Evolutionary conservation across 139 green algal genomes (phyloP).

Genomic region (Cymbomonas tetramitiformis): DNA sequence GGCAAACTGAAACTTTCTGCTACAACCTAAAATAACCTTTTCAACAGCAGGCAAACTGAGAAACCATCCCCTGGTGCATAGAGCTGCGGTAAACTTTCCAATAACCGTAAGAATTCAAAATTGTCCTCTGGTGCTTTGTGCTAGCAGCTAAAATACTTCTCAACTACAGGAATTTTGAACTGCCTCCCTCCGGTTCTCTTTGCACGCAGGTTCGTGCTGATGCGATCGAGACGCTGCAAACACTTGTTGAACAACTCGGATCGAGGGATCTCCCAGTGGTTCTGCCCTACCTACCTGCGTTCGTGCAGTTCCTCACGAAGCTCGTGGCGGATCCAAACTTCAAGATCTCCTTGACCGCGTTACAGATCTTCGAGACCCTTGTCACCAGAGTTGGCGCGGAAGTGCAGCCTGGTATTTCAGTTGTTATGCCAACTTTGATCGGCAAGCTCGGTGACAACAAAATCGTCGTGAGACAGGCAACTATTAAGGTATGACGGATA

Average conservation of each 20-base stretch:
- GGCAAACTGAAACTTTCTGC: no score
- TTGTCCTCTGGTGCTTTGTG: no score
- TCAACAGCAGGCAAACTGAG: no score
- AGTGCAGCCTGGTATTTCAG: conserved; percentile 33
- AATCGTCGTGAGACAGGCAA: conserved; percentile 28
- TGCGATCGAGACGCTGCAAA: conserved; percentile 49
- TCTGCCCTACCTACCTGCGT: conserved; percentile 35
- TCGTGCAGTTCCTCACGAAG: conserved; percentile 44
- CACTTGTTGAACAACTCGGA: conserved; percentile 25
- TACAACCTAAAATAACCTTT: no score
- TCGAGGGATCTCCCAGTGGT: conserved; percentile 23
- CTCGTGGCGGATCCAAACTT: conserved; percentile 65
- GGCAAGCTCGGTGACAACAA: conserved; percentile 43
- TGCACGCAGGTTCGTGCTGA: conserved; percentile 23
- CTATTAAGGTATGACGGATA: no score
- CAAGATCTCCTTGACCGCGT: conserved; percentile 52
- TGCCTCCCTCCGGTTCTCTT: not conserved
- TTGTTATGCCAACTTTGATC: conserved; percentile 18
- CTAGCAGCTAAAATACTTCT: no score
- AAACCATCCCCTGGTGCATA: no score
- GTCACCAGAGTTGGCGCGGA: conserved; percentile 33
- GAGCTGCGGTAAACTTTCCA: no score
- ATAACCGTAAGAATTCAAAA: no score
- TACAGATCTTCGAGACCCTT: conserved; percentile 48
- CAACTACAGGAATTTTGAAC: not conserved